Evolutionary conservation across 257 asterid species (phyloP), one percentile per base, ranked within the genome.

Genomic region (Paraleonurus japonicus): DNA sequence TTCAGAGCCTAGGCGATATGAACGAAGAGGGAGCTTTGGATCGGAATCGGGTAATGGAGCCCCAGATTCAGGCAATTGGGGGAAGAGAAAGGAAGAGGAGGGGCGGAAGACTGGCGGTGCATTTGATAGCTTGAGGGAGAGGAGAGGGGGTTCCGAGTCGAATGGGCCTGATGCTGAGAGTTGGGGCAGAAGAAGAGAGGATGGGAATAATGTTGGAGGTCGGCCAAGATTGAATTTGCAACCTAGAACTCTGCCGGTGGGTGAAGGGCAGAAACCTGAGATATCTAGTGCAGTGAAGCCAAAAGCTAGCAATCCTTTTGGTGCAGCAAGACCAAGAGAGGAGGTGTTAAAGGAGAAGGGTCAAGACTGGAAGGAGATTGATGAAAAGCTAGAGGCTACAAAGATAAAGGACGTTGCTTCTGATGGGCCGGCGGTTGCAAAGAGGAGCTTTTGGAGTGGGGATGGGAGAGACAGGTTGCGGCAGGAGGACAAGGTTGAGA

Each of bases 291-390:
- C 45, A 0, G 80, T 57, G 78, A 90, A 82, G 86, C 86, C 95
- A 0, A 88, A 80, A 78, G 89, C 88, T 4, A 80, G 86, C 45
- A 95, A 81, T 72, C 99, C 99, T 0, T 95, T 95, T 70, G 97
- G 99, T 9, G 87, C 76, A 35, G 99, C 99, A 0, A 82, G 99
- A 78, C 99, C 99, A 2, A 88, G 99, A 39, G 99, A 95, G 83
- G 99, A 92, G 81, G 99, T 92, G 30, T 78, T 95, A 88, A 95
- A 88, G 90, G 96, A 87, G 80, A 88, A 89, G 84, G 99, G 99
- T 11, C 92, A 87, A 58, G 97, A 95, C 75, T 85, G 88, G 89
- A 95, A 88, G 87, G 97, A 88, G 78, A 81, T 89, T 76, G 97
- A 88, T 51, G 92, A 85, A 71, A 90, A 88, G 86, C 88, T 95